A percentile compares a stretch with the other conserved stretches of the same genome.
Evolutionary conservation across 768 basidiomycete species (phyloP).

Genomic region (Russula brevipes): DNA sequence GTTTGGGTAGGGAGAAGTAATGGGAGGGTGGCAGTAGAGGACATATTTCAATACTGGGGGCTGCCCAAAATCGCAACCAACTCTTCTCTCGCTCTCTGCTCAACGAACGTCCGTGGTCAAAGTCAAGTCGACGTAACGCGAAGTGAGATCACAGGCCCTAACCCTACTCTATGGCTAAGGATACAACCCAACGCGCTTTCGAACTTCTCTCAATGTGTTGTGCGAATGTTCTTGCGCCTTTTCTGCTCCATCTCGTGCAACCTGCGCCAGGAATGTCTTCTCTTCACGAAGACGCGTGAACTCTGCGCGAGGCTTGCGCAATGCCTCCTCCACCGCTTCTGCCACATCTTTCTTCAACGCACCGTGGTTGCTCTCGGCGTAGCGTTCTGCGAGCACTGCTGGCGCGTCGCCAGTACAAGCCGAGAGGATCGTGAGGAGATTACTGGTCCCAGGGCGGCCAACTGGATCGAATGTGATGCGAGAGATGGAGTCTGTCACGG

Average conservation of each 20-base stretch:
- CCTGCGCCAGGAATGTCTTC: slow-evolving; percentile 49
- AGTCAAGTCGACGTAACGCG: not conserved
- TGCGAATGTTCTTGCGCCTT: slow-evolving; percentile 59
- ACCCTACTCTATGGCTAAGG: not conserved
- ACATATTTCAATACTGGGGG: not conserved
- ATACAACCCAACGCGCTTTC: slow-evolving; percentile 55
- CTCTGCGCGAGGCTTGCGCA: slow-evolving; percentile 64
- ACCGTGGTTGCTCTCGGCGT: slow-evolving; percentile 52
- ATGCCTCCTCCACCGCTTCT: slow-evolving; percentile 61
- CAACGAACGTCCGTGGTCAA: not conserved
- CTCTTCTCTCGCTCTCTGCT: slow-evolving; percentile 1
- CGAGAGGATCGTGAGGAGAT: slow-evolving; percentile 73
- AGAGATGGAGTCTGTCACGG: slow-evolving; percentile 77
- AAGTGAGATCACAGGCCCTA: not conserved
- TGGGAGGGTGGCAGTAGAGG: slow-evolving; percentile 36
- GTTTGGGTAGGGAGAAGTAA: slow-evolving; percentile 50
- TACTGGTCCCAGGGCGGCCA: slow-evolving; percentile 76
- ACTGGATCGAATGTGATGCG: slow-evolving; percentile 79
- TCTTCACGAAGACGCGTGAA: slow-evolving; percentile 63
- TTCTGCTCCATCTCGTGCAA: slow-evolving; percentile 60
- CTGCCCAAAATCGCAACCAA: not conserved
- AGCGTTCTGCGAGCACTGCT: slow-evolving; percentile 43
- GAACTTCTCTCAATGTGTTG: slow-evolving; percentile 62
- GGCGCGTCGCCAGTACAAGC: slow-evolving; percentile 57
- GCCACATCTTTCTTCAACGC: slow-evolving; percentile 69